Base-by-base conservation (phyloP, 805 yeast species). In the Cyberlindnera saturnus region DNA sequence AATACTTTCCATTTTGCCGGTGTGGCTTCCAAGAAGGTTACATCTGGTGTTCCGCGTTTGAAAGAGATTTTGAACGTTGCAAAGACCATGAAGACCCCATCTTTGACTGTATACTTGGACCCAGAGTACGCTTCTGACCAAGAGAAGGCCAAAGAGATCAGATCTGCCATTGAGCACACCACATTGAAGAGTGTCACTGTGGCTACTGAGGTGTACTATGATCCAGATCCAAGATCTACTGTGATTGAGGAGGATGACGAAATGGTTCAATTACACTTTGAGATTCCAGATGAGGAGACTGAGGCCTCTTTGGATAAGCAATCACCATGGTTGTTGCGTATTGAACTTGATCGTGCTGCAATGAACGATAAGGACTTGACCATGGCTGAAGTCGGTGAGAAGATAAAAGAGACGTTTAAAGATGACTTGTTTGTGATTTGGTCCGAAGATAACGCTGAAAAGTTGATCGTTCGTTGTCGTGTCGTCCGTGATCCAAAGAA, bases 401-500 rank as follows among this genome's bases (percentile, higher is more conserved):
- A 84, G 72, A 93, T 93, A 48, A 83, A 89, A 51, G 90, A 86
- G 60, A 83, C 86, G 50, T 93, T 93, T 65, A 95, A 90, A 42
- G 95, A 89, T 56, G 99, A 93, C 67, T 70, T 93, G 68, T 93
- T 91, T 59, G 96, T 93, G 34, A 93, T 93, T 60, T 93, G 99
- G 98, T 88, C 97, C 38, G 99, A 95, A 74, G 99, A 93, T 72
- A 91, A 93, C 59, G 96, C 97, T 36, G 97, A 91, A 53, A 90
- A 89, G 66, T 82, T 93, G 66, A 83, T 93, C 49, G 86, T 93
- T 55, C 95, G 99, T 75, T 91, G 98, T 75, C 86, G 99, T 73
- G 96, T 95, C 55, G 88, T 93, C 37, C 87, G 99, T 67, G 96
- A 90, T 63, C 96, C 96, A 45, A 91, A 91, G 68, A 74, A 87